Evolutionary conservation across 164 flowering plant species (phyloP).

Genomic region (Vitis cinerea): DNA sequence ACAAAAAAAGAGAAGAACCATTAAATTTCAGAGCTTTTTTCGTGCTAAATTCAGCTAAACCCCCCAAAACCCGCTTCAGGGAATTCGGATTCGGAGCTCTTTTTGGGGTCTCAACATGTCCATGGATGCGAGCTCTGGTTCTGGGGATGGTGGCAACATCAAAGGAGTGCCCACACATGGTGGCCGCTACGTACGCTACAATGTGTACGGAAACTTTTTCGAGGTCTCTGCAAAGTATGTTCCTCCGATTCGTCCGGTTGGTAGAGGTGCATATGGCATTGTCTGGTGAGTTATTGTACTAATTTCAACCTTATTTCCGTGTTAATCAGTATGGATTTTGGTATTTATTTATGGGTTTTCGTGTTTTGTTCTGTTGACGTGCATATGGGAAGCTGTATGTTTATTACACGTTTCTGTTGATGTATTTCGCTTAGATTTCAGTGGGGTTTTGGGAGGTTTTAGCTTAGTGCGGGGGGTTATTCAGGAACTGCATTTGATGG

Average conservation of each 20-base stretch:
- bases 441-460: too few species aligned
- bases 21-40: background rate
- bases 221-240: slow-evolving; percentile 64
- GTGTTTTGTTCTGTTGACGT: background rate
- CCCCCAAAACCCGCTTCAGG: slow-evolving; percentile 2
- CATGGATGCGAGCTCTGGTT: slow-evolving; percentile 25
- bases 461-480: too few species aligned
- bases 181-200: slow-evolving; percentile 58
- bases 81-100: background rate
- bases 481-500: too few species aligned
- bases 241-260: slow-evolving; percentile 72
- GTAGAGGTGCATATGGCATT: slow-evolving; percentile 71
- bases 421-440: too few species aligned
- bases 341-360: background rate
- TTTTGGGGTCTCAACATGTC: slow-evolving; percentile 11
- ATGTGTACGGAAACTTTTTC: slow-evolving; percentile 63
- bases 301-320: background rate
- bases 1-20: background rate
- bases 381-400: background rate
- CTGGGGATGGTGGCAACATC: slow-evolving; percentile 26
- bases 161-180: slow-evolving; percentile 59
- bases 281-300: slow-evolving; percentile 46
- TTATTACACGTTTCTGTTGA: too few species aligned
- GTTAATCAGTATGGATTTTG: background rate
- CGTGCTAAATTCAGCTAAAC: background rate